These are phyloP conservation scores for Phaeomoniella chlamydospora DNA, from an alignment of 2,329 filamentous ascomycete genomes.

Conservation along the genomic window DNA sequence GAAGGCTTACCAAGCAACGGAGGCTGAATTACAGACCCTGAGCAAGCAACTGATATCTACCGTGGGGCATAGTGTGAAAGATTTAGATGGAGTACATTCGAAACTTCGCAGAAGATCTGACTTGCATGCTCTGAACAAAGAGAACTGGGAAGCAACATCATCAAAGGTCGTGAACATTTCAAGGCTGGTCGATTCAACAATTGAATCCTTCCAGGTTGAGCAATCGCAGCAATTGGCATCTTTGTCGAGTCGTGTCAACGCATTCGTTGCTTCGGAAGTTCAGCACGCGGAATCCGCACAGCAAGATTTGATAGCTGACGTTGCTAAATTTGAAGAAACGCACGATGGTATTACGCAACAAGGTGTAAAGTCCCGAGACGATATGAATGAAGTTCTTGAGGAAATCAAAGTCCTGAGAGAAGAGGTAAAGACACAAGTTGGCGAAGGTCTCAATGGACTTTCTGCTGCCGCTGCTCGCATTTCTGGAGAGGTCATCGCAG, in stretches of 20 bases:
- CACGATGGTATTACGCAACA: constrained; percentile 48
- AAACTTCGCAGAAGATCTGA: constrained; percentile 80
- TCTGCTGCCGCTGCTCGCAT: constrained; percentile 77
- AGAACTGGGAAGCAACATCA: constrained; percentile 65
- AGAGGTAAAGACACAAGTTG: constrained; percentile 73
- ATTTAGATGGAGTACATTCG: constrained; percentile 68
- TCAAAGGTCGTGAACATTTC: constrained; percentile 65
- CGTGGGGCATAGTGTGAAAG: constrained; percentile 60
- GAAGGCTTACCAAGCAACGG: constrained; percentile 74
- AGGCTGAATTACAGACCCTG: constrained; percentile 58
- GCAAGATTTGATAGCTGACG: constrained; percentile 54
- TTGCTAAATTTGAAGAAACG: constrained; percentile 51
- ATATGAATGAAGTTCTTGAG: constrained; percentile 82
- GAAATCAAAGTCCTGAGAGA: constrained; percentile 85
- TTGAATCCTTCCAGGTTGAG: constrained; percentile 56
- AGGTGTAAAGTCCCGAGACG: constrained; percentile 47
- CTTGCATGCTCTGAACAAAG: constrained; percentile 64
- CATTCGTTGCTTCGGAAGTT: constrained; percentile 63
- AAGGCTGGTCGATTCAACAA: constrained; percentile 56
- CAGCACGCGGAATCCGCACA: constrained; percentile 57
- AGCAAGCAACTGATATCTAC: constrained; percentile 66
- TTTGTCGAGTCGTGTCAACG: constrained; percentile 58
- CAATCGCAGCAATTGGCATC: constrained; percentile 57
- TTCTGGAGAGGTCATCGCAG: constrained; percentile 73
- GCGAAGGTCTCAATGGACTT: constrained; percentile 69